phyloP scores from a whole-genome alignment of 2,329 filamentous ascomycete genomes.

The Ophiostoma triangulosporum region DNA sequence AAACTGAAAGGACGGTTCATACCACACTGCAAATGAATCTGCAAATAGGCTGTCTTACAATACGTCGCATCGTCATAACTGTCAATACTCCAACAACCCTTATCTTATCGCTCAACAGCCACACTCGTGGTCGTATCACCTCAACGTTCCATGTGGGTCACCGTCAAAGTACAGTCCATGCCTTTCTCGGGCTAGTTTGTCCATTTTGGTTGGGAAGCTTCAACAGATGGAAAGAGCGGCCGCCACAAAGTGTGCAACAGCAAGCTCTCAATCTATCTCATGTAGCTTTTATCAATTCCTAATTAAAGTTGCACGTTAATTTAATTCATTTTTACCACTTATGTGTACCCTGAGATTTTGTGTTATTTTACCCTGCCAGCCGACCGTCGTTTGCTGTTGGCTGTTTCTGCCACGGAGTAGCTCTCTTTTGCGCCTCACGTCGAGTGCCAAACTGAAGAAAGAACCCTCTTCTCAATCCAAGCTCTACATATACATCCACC shows the following conservation, averaged over 20 bases:
- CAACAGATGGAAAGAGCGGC: constrained; percentile 8
- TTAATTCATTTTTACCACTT: neutral
- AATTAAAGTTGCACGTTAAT: neutral
- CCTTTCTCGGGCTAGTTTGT: neutral
- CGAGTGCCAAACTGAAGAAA: neutral
- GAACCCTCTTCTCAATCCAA: neutral
- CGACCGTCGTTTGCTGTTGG: neutral
- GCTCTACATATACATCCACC: neutral
- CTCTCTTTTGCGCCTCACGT: neutral
- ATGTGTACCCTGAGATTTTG: too few relatives aligned
- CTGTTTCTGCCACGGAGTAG: neutral
- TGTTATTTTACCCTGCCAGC: neutral
- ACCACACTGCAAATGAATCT: too few relatives aligned
- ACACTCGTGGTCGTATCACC: constrained; percentile 4
- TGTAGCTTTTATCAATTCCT: neutral
- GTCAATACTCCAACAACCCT: neutral
- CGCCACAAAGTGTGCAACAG: neutral
- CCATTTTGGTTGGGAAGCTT: constrained; percentile 13
- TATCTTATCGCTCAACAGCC: constrained; percentile 12
- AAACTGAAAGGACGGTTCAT: too few relatives aligned
- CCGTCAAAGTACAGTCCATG: neutral
- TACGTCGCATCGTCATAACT: neutral
- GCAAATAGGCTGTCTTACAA: too few relatives aligned
- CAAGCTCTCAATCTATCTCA: neutral
- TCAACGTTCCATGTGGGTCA: constrained; percentile 11